Evolutionary conservation across 352 stramenopile species (phyloP).

Genomic region (Phytophthora idaei): DNA sequence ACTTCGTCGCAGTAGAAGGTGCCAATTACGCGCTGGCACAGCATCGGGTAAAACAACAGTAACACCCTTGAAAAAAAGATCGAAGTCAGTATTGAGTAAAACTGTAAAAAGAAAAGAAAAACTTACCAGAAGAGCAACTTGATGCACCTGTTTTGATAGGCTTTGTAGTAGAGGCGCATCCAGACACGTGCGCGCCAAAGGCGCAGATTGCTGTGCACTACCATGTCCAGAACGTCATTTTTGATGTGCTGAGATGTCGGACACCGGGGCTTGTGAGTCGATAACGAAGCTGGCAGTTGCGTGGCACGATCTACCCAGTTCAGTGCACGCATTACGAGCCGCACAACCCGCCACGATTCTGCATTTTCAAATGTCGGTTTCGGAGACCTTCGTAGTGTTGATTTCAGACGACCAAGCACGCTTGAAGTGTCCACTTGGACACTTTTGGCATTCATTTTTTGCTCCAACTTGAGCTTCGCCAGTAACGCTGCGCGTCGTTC

Average conservation of each 20-base stretch:
- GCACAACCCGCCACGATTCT: constrained; percentile 20
- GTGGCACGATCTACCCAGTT: constrained; percentile 34
- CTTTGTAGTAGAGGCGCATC: constrained; percentile 74
- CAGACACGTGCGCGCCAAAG: constrained; percentile 71
- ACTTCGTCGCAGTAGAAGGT: constrained; percentile 84
- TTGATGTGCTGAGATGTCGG: constrained; percentile 60
- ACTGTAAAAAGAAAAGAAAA: background rate
- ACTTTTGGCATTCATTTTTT: constrained; percentile 21
- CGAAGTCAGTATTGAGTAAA: background rate
- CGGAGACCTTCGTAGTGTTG: constrained; percentile 13
- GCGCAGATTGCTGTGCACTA: constrained; percentile 72
- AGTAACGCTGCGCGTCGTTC: constrained; percentile 45
- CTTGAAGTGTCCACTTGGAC: constrained; percentile 16
- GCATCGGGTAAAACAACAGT: constrained; percentile 72
- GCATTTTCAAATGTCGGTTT: constrained; percentile 13
- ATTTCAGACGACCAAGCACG: constrained; percentile 38
- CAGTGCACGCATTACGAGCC: constrained; percentile 20
- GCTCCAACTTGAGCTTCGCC: constrained; percentile 49
- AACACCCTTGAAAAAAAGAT: constrained; percentile 45
- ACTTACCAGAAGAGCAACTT: constrained; percentile 76
- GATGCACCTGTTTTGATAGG: constrained; percentile 80
- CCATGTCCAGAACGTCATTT: constrained; percentile 60
- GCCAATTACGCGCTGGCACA: constrained; percentile 70
- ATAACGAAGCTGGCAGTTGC: constrained; percentile 53
- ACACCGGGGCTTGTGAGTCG: constrained; percentile 47